Conservation (phyloP, 176 grass and related monocot genomes). For the Triticum timopheevii region DNA sequence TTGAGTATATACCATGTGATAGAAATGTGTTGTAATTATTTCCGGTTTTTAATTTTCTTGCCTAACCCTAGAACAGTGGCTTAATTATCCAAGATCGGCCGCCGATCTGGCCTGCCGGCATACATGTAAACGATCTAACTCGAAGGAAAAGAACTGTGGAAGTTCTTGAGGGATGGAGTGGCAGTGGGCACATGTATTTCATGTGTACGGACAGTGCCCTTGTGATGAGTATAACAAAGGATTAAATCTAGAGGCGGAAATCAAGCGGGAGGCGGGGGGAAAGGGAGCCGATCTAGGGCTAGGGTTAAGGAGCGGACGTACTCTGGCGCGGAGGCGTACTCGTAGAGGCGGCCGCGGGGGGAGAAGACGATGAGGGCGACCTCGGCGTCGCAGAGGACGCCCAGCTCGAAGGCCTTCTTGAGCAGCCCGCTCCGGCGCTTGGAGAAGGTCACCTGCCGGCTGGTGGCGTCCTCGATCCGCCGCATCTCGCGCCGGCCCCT, state of each 20-base stretch:
- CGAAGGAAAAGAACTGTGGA: too few species aligned
- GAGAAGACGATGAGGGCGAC: slow-evolving; percentile 86
- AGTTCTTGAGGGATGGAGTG: too few species aligned
- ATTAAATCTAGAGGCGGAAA: neutral
- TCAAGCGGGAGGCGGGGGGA: neutral
- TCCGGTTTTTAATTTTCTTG: neutral
- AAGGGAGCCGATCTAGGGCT: neutral
- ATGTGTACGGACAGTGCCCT: neutral
- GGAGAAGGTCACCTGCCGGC: slow-evolving; percentile 85
- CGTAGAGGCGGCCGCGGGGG: slow-evolving; percentile 56
- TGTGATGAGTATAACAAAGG: neutral
- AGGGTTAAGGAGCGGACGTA: slow-evolving; percentile 13
- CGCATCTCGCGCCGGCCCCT: slow-evolving; percentile 76
- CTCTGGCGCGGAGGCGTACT: slow-evolving; percentile 63
- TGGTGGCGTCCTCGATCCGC: slow-evolving; percentile 78
- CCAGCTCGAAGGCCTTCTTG: slow-evolving; percentile 88
- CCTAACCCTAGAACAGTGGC: neutral
- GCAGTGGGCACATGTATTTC: neutral
- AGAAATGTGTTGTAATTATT: neutral
- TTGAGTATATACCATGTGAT: neutral
- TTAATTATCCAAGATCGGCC: neutral
- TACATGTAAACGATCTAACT: neutral
- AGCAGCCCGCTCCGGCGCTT: slow-evolving; percentile 74
- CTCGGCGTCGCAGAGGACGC: slow-evolving; percentile 85
- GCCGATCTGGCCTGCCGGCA: neutral